Conservation (phyloP, 1,284 basidiomycete species). For the Cutaneotrichosporon daszewskae region DNA sequence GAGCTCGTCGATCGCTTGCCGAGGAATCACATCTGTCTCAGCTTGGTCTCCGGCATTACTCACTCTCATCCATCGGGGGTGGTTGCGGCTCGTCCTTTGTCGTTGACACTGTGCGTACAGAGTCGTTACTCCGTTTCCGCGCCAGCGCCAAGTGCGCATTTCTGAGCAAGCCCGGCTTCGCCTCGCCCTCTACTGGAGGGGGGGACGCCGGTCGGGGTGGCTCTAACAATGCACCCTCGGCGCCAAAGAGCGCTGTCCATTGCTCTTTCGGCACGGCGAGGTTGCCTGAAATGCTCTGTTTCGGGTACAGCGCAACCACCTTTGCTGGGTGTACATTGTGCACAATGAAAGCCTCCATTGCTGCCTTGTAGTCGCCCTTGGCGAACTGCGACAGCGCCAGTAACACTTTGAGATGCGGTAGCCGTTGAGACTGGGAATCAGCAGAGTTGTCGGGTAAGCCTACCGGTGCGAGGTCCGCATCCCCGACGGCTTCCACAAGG, state of each 20-base stretch:
- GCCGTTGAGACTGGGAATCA: conserved; percentile 30
- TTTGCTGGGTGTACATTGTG: conserved; percentile 90
- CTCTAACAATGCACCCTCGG: conserved; percentile 47
- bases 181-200: conserved; percentile 2
- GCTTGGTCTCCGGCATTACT: background rate
- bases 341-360: conserved; percentile 80
- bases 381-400: conserved; percentile 74
- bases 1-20: conserved; percentile 49
- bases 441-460: background rate
- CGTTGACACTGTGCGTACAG: too few species aligned
- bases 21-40: conserved; percentile 15
- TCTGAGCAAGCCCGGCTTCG: conserved; percentile 1
- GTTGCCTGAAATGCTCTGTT: conserved; percentile 67
- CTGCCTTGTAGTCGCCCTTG: conserved; percentile 47
- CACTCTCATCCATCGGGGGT: conserved; percentile 3
- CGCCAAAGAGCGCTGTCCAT: conserved; percentile 87
- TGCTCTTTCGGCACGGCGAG: conserved; percentile 59
- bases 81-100: conserved; percentile 7
- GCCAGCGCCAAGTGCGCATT: conserved; percentile 14
- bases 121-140: conserved; percentile 38
- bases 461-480: conserved; percentile 64
- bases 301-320: conserved; percentile 81
- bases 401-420: conserved; percentile 59
- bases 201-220: conserved; percentile 19
- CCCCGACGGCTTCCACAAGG: conserved; percentile 64